Evolutionary conservation across 805 yeast genomes (phyloP), one percentile per base, ranked within the genome.

Genomic region (Ogataea pini): DNA sequence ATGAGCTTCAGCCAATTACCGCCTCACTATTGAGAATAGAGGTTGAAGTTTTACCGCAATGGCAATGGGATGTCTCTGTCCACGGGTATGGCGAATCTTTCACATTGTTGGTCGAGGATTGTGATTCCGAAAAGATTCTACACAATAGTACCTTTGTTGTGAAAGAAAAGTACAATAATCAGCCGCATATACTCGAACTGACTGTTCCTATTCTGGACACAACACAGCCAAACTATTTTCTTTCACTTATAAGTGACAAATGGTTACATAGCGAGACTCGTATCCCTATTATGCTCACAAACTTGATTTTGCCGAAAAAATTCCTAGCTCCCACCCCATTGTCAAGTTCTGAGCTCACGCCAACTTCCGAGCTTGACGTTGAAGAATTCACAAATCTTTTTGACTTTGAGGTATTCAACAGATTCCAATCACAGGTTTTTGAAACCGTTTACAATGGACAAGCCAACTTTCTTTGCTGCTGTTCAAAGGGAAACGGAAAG

Each of bases 211-310:
- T 83, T 0, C 47, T 69, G 4, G 82, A 78, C 4, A 86, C 91
- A 1, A 38, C 64, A 1, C 78, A 76, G 31, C 96, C 97, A 0
- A 83, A 81, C 56, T 82, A 85, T 54, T 89, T 86, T 64, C 76
- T 90, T 4, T 73, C 85, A 0, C 64, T 91, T 10, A 67, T 86
- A 2, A 89, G 96, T 48, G 96, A 91, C 49, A 80, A 75, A 50
- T 94, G 98, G 99, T 67, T 90, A 4, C 91, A 88, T 52, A 80
- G 89, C 48, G 87, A 79, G 47, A 72, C 76, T 52, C 79, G 77
- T 50, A 62, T 77, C 1, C 88, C 96, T 0, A 72, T 89, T 1
- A 65, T 80, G 47, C 67, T 89, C 50, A 69, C 72, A 27, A 61
- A 70, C 18, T 54, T 86, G 46, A 71, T 68, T 28, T 44, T 82